phyloP scores from a whole-genome alignment of 805 yeast genomes.

The Yamadazyma paraphyllophila region DNA sequence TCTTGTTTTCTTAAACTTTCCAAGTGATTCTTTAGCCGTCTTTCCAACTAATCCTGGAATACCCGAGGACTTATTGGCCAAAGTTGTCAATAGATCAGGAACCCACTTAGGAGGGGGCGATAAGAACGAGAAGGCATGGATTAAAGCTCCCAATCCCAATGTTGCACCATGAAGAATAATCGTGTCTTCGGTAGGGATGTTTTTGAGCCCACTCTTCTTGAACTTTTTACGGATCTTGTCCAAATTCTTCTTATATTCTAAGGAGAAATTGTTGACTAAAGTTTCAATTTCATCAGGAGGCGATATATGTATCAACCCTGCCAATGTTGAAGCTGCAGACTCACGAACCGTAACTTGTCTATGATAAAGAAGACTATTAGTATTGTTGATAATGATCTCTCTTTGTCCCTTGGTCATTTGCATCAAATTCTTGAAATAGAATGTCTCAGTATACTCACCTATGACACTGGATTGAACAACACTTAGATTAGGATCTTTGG shows the following conservation, averaged over 20 bases:
- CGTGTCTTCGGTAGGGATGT: constrained; percentile 38
- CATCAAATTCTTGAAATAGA: constrained; percentile 68
- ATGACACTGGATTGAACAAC: constrained; percentile 58
- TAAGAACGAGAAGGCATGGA: constrained; percentile 84
- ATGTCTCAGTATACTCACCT: constrained; percentile 66
- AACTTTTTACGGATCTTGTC: constrained; percentile 44
- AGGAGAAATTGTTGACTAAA: constrained; percentile 40
- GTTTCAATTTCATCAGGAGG: constrained; percentile 47
- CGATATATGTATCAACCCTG: constrained; percentile 72
- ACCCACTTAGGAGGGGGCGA: constrained; percentile 94
- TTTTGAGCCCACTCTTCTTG: constrained; percentile 34
- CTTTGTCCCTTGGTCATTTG: constrained; percentile 49
- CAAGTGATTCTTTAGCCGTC: constrained; percentile 75
- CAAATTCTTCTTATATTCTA: constrained; percentile 25
- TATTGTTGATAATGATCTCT: constrained; percentile 46
- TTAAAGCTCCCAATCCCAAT: constrained; percentile 82
- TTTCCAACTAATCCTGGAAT: constrained; percentile 78
- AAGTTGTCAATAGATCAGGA: constrained; percentile 63
- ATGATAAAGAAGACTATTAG: constrained; percentile 55
- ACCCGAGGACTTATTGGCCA: constrained; percentile 71
- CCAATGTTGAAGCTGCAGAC: constrained; percentile 67
- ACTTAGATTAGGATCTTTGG: constrained; percentile 25
- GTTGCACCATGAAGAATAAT: constrained; percentile 77
- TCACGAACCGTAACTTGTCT: constrained; percentile 73
- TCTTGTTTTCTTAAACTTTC: constrained; percentile 85